Base-by-base conservation (phyloP, 192 early-diverging fungal species). In the Coemansia sp. region DNA sequence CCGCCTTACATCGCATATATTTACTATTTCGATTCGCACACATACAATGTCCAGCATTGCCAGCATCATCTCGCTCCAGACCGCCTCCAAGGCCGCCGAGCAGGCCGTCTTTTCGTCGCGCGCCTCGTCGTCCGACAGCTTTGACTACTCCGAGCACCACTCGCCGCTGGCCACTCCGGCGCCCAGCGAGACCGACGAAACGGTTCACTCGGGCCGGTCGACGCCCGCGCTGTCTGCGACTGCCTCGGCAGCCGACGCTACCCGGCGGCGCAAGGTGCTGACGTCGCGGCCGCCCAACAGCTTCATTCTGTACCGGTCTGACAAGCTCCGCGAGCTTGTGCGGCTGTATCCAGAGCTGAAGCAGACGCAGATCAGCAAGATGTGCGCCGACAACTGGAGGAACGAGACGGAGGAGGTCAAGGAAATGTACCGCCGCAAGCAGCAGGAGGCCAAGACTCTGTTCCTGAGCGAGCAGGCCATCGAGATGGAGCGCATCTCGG, bases 281-380 rank as follows among this genome's bases (percentile, higher is more conserved):
- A 75, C 70, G 22, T 68, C 74, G 23, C 68, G 76, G 35, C 77
- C 77, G 18, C 77, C 77, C 41, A 79, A 79, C 72, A 66, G 63
- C 59, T 79, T 79, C 30, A 79, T 79, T 32, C 65, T 75, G 27
- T 79, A 79, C 60, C 70, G 77, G 11, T 70, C 67, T 7, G 77
- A 79, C 57, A 73, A 79, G 57, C 71, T 69, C 43, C 67, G 71
- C 53, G 68, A 75, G 64, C 63, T 79, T 6, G 60, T 79, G 13
- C 45, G 58, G 56, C 30, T 54, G 47, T 54, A 63, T 29, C 74
- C 74, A 15, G 72, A 70, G 38, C 72, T 71, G 19, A 80, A 80
- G 59, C 74, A 77, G 63, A 77, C 67, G 15, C 61, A 70, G 61
- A 79, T 79, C 55, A 70, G 67, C 74, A 77, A 77, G 63, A 77